Percentiles rank a stretch among this genome's conserved stretches.
Conservation (phyloP, 2,329 filamentous ascomycete species). For the Lasiodiplodia citricola region DNA sequence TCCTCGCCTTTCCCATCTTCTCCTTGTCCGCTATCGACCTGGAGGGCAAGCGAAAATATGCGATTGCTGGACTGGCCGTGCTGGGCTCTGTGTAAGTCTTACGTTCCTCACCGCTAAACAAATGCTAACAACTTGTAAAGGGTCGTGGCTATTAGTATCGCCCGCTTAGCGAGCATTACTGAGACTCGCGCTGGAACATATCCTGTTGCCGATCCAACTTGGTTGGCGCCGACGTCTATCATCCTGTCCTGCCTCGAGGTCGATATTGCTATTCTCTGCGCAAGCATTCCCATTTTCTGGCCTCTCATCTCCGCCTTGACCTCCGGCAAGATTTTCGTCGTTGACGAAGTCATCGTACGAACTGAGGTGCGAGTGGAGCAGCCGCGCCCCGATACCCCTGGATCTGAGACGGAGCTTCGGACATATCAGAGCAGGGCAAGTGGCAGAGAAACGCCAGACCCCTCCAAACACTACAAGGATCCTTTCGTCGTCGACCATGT, state of each 20-base stretch:
- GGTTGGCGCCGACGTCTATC: conserved; percentile 35
- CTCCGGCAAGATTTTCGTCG: conserved; percentile 44
- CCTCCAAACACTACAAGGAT: conserved; percentile 16
- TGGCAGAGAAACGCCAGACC: background rate
- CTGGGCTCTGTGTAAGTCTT: conserved; percentile 41
- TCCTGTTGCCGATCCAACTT: conserved; percentile 40
- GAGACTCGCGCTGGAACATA: conserved; percentile 39
- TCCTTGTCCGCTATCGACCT: conserved; percentile 40
- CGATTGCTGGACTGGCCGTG: conserved; percentile 20
- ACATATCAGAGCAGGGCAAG: conserved; percentile 9
- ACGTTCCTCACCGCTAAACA: background rate
- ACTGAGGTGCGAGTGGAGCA: conserved; percentile 32
- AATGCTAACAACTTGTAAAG: conserved; percentile 28
- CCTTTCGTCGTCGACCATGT: conserved; percentile 18
- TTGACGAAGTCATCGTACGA: conserved; percentile 45
- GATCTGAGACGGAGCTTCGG: conserved; percentile 22
- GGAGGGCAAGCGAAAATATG: conserved; percentile 39
- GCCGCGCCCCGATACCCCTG: background rate
- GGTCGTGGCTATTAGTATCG: conserved; percentile 37
- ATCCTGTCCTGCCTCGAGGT: conserved; percentile 45
- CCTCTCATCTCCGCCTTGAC: conserved; percentile 40
- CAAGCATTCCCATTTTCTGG: conserved; percentile 47
- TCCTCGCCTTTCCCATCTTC: conserved; percentile 39
- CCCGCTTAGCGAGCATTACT: conserved; percentile 38
- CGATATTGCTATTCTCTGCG: conserved; percentile 45